A percentile compares a stretch with the other conserved stretches of the same genome.
Evolutionary conservation across 352 stramenopile genomes (phyloP).

Genomic region (Globisporangium yorkense): DNA sequence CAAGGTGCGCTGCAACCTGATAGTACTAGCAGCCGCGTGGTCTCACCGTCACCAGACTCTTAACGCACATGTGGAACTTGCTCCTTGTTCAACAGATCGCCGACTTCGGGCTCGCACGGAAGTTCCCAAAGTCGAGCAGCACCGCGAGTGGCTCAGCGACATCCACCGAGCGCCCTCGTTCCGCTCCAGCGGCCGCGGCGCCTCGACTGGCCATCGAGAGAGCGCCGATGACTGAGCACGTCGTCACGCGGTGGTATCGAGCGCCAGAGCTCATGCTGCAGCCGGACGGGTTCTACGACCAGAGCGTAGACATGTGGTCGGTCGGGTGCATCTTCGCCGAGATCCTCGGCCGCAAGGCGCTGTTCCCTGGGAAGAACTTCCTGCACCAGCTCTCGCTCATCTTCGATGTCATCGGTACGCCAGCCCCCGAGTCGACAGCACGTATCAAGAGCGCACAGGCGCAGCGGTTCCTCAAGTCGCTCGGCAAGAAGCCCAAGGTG

Average conservation of each 20-base stretch:
- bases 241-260: conserved; percentile 90
- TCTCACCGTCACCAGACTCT: background rate
- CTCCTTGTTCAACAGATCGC: conserved; percentile 29
- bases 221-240: conserved; percentile 71
- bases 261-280: conserved; percentile 90
- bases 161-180: conserved; percentile 34
- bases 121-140: conserved; percentile 25
- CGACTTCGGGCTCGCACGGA: conserved; percentile 70
- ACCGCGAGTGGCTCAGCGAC: background rate
- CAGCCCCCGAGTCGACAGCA: conserved; percentile 29
- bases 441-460: conserved; percentile 72
- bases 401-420: conserved; percentile 69
- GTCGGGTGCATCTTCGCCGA: conserved; percentile 81
- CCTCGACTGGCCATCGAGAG: conserved; percentile 12
- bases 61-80: background rate
- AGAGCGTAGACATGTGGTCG: conserved; percentile 91
- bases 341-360: conserved; percentile 63
- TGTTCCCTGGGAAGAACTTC: conserved; percentile 80
- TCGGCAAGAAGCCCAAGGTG: conserved; percentile 52
- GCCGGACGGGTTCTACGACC: conserved; percentile 81
- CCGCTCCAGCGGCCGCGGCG: conserved; percentile 25
- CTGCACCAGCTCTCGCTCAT: conserved; percentile 75
- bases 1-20: conserved; percentile 24
- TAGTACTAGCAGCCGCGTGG: background rate
- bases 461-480: conserved; percentile 58